Evolutionary conservation across 352 stramenopile genomes (phyloP), one percentile per base, ranked within the genome.

Genomic region (Phytophthora brassicae): DNA sequence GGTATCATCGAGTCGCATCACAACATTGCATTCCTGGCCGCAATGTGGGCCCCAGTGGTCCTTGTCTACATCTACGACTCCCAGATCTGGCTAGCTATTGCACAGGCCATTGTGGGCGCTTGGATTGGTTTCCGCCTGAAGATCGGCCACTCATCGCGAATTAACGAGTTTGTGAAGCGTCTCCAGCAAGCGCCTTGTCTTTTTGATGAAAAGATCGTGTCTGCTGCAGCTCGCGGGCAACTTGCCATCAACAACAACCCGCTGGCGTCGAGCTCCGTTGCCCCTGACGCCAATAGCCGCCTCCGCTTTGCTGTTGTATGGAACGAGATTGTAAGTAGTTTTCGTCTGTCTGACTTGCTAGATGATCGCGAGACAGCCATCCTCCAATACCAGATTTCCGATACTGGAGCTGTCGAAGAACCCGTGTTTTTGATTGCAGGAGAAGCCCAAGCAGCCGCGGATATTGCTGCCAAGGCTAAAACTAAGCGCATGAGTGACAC

Each of bases 21-120:
- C 69, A 95, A 95, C 69, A 44, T 95, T 19, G 55, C 84, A 52
- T 93, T 95, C 66, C 90, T 95, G 39, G 19, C 68, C 7, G 84
- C 82, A 22, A 52, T 95, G 6, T 95, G 86, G 86, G 72, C 80
- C 22, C 86, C 86, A 0, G 76, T 90, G 28, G 77, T 95, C 42
- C 66, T 93, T 24, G 86, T 95, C 28, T 95, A 92, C 62, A 84
- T 95, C 57, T 95, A 95, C 76, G 86, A 95, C 59, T 60, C 80
- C 11, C 86, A 95, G 73, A 95, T 95, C 68, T 95, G 84, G 81
- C 88, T 95, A 48, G 89, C 87, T 29, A 35, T 95, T 24, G 90
- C 80, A 55, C 86, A 95, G 56, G 82, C 83, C 8, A 67, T 95
- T 29, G 57, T 94, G 9, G 86, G 86, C 13, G 31, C 89, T n/a